Evolutionary conservation across 73 alveolate genomes (phyloP).

Genomic region (Paramecium sexaurelia): DNA sequence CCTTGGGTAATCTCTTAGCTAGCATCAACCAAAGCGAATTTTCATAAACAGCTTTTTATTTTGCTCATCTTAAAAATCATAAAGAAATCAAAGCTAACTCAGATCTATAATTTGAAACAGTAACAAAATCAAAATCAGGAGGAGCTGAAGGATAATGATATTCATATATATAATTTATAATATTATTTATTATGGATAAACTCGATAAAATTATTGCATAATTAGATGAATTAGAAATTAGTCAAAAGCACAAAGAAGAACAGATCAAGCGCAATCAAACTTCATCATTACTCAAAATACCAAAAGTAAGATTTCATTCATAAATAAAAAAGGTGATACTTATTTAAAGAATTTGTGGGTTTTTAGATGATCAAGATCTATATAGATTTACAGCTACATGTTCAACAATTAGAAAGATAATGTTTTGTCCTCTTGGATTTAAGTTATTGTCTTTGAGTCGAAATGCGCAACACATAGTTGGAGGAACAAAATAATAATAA

Average conservation of each 20-base stretch:
- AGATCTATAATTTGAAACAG: slow-evolving; percentile 40
- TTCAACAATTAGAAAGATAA: slow-evolving; percentile 34
- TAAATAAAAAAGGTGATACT: neutral
- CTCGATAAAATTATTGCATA: slow-evolving; percentile 26
- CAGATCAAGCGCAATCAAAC: neutral
- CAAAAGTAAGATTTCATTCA: slow-evolving; percentile 27
- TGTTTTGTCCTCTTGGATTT: slow-evolving; percentile 18
- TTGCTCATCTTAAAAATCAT: slow-evolving; percentile 36
- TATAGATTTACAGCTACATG: slow-evolving; percentile 10
- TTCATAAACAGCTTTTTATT: slow-evolving; percentile 43
- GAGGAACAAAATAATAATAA: neutral
- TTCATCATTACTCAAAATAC: neutral
- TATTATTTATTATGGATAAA: slow-evolving; percentile 43
- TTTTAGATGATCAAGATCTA: slow-evolving; percentile 28
- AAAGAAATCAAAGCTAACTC: slow-evolving; percentile 30
- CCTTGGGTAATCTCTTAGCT: slow-evolving; percentile 3
- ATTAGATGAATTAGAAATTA: slow-evolving; percentile 39
- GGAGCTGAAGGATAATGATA: slow-evolving; percentile 23
- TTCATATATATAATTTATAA: neutral
- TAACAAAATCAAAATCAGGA: neutral
- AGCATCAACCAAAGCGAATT: neutral
- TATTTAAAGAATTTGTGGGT: slow-evolving; percentile 18
- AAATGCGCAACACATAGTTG: neutral
- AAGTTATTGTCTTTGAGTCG: neutral
- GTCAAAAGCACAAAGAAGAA: neutral